Percentiles rank a stretch among this genome's conserved stretches.
Evolutionary conservation across 2,329 filamentous ascomycete genomes (phyloP).

Genomic region (Colletotrichum filicis): DNA sequence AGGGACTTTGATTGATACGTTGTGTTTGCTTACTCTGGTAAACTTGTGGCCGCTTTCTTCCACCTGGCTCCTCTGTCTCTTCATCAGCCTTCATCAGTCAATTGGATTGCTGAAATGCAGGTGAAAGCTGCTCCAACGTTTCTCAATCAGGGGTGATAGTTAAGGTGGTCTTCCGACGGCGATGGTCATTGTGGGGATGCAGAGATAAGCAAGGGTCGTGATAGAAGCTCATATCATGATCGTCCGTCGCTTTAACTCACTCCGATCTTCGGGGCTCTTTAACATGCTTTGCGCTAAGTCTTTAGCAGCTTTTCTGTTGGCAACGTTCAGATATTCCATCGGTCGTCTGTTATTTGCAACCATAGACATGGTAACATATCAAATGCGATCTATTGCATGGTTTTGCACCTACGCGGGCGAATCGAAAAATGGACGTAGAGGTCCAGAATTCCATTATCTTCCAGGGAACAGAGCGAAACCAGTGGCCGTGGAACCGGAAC

Average conservation of each 20-base stretch:
- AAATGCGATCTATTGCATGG: background rate
- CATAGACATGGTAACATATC: no score
- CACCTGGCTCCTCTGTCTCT: background rate
- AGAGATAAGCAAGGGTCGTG: constrained; percentile 32
- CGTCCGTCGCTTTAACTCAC: background rate
- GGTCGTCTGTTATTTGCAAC: background rate
- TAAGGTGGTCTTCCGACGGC: background rate
- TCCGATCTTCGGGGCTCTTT: constrained; percentile 9
- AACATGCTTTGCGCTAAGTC: background rate
- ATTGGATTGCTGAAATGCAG: background rate
- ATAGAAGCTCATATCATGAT: background rate
- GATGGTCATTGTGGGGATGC: background rate
- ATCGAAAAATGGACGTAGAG: background rate
- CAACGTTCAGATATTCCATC: background rate
- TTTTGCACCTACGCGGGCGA: background rate
- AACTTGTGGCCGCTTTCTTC: background rate
- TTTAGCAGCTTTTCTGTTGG: background rate
- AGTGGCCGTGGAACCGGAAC: background rate
- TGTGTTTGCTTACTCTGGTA: background rate
- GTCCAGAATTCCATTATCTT: background rate
- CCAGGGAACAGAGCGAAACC: background rate
- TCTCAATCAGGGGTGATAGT: background rate
- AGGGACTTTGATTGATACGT: no score
- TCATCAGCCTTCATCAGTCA: background rate
- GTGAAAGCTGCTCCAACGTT: background rate